Base-by-base conservation (phyloP, 805 yeast genomes). In the Dipodascus albidus region DNA sequence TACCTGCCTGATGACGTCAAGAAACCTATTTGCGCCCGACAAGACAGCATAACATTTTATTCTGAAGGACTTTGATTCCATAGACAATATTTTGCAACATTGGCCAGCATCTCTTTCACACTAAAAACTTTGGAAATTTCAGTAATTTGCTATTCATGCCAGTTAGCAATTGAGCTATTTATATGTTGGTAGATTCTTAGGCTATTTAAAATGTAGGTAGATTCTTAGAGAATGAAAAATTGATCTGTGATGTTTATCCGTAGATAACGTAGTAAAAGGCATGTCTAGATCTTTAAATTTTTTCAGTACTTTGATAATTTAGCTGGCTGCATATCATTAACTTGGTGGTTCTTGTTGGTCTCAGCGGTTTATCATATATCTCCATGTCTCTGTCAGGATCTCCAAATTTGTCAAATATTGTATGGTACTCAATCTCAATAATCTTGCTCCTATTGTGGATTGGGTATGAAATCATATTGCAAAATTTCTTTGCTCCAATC, bases 221-320 rank as follows among this genome's bases (percentile, higher is more conserved):
- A 11, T 14, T 38, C 44, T 38, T 38, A 11, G 9, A 38, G 20
- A 38, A 38, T 38, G 3, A 38, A 17, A 11, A 38, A 19, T 38
- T 38, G 44, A 14, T 38, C n/a, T n/a, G n/a, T n/a, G n/a, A n/a
- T n/a, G n/a, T n/a, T n/a, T n/a, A n/a, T n/a, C n/a, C n/a, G 44
- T 38, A 22, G 44, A 23, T 27, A 50, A 14, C 19, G 49, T 35
- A 8, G 52, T 50, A 20, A 50, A 50, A 3, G 21, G 44, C 14
- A 51, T 50, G 6, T 50, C 52, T 9, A 50, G 42, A 41, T 50
- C 52, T 22, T 38, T 51, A 50, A 50, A 35, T 11, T 11, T 6
- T 50, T 50, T 50, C 21, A 50, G 44, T 33, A 15, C 31, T 38
- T 4, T 14, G 4, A n/a, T 11, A 38, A 6, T 38, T 17, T 6